Evolutionary conservation across 2,329 filamentous ascomycete genomes (phyloP).

Genomic region (Aspergillus sp.): DNA sequence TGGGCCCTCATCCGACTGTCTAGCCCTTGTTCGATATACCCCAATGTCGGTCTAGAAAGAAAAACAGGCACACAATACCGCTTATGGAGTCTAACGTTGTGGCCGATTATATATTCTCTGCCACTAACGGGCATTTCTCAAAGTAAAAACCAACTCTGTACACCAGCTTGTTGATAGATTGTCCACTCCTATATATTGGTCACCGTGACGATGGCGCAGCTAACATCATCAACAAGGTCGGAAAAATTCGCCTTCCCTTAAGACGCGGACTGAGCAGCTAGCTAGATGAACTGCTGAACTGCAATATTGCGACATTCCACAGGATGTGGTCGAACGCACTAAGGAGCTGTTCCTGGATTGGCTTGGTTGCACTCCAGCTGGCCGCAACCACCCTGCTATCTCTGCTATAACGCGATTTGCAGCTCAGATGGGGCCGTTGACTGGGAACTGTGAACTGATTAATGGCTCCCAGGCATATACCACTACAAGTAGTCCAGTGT

Average conservation of each 20-base stretch:
- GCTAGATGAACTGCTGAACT: slow-evolving; percentile 15
- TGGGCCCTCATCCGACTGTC: too few species aligned
- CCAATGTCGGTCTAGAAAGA: too few species aligned
- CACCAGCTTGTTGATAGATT: too few species aligned
- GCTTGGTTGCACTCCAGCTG: slow-evolving; percentile 24
- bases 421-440: slow-evolving; percentile 19
- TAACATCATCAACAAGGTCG: too few species aligned
- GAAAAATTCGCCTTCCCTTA: not conserved
- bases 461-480: slow-evolving; percentile 15
- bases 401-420: slow-evolving; percentile 16
- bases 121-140: too few species aligned
- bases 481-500: slow-evolving; percentile 16
- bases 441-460: slow-evolving; percentile 21
- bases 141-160: too few species aligned
- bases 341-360: slow-evolving; percentile 26
- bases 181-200: too few species aligned
- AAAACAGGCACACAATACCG: too few species aligned
- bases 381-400: slow-evolving; percentile 21
- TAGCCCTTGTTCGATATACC: too few species aligned
- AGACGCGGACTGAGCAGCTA: slow-evolving; percentile 14
- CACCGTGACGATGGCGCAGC: too few species aligned
- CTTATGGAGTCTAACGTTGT: too few species aligned
- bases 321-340: slow-evolving; percentile 20
- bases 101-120: too few species aligned
- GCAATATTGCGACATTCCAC: slow-evolving; percentile 15